Evolutionary conservation across 2,329 filamentous ascomycete species (phyloP).

Genomic region (Penicillium brasilianum): DNA sequence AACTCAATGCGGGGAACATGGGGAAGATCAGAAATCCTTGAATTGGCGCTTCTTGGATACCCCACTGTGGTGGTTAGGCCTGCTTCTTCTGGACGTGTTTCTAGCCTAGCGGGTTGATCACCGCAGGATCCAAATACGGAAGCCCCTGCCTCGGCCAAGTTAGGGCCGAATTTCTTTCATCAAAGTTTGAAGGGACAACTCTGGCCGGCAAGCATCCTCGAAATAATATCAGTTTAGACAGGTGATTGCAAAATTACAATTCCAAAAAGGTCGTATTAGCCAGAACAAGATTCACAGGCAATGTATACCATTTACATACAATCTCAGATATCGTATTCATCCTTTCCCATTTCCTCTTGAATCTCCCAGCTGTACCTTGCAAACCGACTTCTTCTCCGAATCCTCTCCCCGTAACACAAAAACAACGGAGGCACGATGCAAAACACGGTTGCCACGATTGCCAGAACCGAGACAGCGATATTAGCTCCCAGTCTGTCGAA

Average conservation of each 20-base stretch:
- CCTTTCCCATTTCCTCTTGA: slow-evolving; percentile 32
- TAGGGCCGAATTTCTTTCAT: background rate
- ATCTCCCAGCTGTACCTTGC: slow-evolving; percentile 42
- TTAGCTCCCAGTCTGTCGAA: slow-evolving; percentile 48
- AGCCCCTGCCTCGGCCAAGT: background rate
- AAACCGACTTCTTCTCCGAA: slow-evolving; percentile 46
- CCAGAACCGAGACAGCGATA: slow-evolving; percentile 48
- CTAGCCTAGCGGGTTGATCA: background rate
- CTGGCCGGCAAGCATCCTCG: background rate
- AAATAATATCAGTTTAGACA: background rate
- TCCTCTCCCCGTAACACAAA: slow-evolving; percentile 42
- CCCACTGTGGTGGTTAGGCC: background rate
- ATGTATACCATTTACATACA: background rate
- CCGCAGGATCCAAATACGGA: background rate
- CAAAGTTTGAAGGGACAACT: background rate
- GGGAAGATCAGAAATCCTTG: background rate
- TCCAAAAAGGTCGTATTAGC: background rate
- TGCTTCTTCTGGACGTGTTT: background rate
- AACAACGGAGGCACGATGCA: slow-evolving; percentile 48
- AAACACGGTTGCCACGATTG: slow-evolving; percentile 49
- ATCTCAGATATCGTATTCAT: slow-evolving; percentile 24
- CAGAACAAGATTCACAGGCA: background rate
- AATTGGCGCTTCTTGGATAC: background rate
- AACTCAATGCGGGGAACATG: background rate
- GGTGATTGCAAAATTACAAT: background rate